Conservation (phyloP, 805 yeast species). For the Kuraishia ogatae region DNA sequence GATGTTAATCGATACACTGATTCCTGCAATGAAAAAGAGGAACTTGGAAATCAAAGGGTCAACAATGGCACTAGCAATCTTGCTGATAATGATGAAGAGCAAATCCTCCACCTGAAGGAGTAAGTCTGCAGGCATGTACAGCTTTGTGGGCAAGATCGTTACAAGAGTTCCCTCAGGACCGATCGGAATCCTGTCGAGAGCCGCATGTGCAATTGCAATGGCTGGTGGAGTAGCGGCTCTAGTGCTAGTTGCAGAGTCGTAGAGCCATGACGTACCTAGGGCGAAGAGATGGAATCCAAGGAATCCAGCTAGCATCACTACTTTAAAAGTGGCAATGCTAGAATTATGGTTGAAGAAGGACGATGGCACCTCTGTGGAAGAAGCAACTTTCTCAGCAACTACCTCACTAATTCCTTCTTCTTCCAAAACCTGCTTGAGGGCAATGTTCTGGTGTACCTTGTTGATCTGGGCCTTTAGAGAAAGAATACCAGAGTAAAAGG, state of each 20-base stretch:
- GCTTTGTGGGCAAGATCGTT: constrained; percentile 47
- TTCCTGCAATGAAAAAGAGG: constrained; percentile 59
- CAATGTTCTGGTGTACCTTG: constrained; percentile 73
- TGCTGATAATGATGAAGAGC: constrained; percentile 39
- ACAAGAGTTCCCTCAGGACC: constrained; percentile 38
- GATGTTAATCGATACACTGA: constrained; percentile 73
- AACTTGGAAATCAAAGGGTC: constrained; percentile 77
- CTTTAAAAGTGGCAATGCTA: constrained; percentile 44
- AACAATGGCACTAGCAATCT: constrained; percentile 59
- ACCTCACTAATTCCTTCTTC: constrained; percentile 82
- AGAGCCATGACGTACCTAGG: constrained; percentile 64
- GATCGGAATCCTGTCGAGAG: constrained; percentile 34
- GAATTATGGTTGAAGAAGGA: constrained; percentile 27
- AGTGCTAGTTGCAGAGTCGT: constrained; percentile 24
- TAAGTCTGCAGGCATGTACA: constrained; percentile 48
- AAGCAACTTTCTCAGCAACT: constrained; percentile 67
- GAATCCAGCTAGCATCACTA: constrained; percentile 51
- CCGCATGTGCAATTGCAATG: constrained; percentile 26
- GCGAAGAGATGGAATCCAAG: constrained; percentile 59
- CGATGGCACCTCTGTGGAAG: constrained; percentile 18
- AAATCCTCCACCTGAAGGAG: constrained; percentile 56
- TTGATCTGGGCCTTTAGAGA: constrained; percentile 85
- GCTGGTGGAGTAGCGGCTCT: constrained; percentile 20
- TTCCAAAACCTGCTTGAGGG: constrained; percentile 71
- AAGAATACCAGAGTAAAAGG: constrained; percentile 77